A percentile compares a stretch with the other conserved stretches of the same genome.
These are phyloP conservation scores for Geotrichum reessii DNA, from an alignment of 1,139 yeast species.

Conservation along the genomic window DNA sequence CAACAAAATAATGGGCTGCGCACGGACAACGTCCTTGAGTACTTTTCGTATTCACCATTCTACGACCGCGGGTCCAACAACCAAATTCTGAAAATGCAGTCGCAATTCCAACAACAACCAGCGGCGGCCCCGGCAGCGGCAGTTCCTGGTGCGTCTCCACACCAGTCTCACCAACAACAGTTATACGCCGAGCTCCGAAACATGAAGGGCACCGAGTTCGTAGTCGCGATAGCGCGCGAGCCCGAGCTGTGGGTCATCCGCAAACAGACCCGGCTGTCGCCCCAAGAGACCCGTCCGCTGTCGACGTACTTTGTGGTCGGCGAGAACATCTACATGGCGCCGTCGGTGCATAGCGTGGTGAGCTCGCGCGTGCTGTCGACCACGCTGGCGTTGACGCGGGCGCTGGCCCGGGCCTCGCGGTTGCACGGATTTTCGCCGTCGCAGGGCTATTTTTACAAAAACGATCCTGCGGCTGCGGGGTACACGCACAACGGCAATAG, in stretches of 20 bases:
- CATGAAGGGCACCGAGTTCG: slow-evolving; percentile 82
- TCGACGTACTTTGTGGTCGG: slow-evolving; percentile 84
- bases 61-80: slow-evolving; percentile 91
- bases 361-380: slow-evolving; percentile 48
- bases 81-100: slow-evolving; percentile 92
- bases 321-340: slow-evolving; percentile 90
- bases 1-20: slow-evolving; percentile 73
- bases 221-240: slow-evolving; percentile 66
- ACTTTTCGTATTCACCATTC: slow-evolving; percentile 89
- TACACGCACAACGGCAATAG: too few relatives aligned
- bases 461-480: background rate
- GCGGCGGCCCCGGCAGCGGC: slow-evolving; percentile 16
- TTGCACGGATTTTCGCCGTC: slow-evolving; percentile 36
- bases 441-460: slow-evolving; percentile 34
- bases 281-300: slow-evolving; percentile 48
- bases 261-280: slow-evolving; percentile 62
- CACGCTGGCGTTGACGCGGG: slow-evolving; percentile 29
- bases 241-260: slow-evolving; percentile 91
- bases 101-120: slow-evolving; percentile 66
- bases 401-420: slow-evolving; percentile 32
- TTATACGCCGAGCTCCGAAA: slow-evolving; percentile 54
- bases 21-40: slow-evolving; percentile 85
- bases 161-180: slow-evolving; percentile 17
- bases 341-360: slow-evolving; percentile 52
- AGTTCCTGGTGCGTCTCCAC: background rate